Evolutionary conservation across 148 eudicot species (phyloP), one percentile per base, ranked within the genome.

Genomic region (Fagopyrum tataricum): DNA sequence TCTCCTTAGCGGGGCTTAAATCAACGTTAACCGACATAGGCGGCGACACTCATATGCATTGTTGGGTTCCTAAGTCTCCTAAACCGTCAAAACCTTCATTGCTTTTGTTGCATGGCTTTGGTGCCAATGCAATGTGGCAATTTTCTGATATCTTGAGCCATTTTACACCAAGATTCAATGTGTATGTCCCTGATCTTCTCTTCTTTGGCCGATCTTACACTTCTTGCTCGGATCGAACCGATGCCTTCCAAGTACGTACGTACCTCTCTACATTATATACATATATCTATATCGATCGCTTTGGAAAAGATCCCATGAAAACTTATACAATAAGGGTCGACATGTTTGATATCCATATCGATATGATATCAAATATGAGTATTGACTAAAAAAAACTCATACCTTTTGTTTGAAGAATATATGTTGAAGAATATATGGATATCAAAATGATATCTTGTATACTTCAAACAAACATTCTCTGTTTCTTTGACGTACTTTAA

Each of bases 71-170:
- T 1, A 91, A 81, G 76, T 69, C 53, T 12, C 81, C 41, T n/a
- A 84, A 79, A 15, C 80, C 73, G 0, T 5, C 75, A 4, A 89
- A 89, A 61, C 95, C 88, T 1, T 85, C 82, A 49, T 85, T 93
- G n/a, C 42, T 93, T 39, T 79, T 93, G 78, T 74, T 93, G 12
- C 98, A 93, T 74, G 95, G 98, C 0, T 90, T 91, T 69, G 98
- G 98, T 0, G 97, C 98, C 80, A 89, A 93, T 61, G 97, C 97
- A 37, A 93, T 86, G 95, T 93, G 98, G 98, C 98, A 93, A 76
- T 93, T 82, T 75, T 67, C 82, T 14, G 85, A 86, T 39, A 76
- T 79, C 31, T 79, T 93, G 53, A 76, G 74, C 48, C 91, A 89
- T 66, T 72, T 93, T 73, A 77, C 79, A 40, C 85, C 92, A 1